Conservation (phyloP, 1,284 basidiomycete genomes). For the Trametes polyzona region DNA sequence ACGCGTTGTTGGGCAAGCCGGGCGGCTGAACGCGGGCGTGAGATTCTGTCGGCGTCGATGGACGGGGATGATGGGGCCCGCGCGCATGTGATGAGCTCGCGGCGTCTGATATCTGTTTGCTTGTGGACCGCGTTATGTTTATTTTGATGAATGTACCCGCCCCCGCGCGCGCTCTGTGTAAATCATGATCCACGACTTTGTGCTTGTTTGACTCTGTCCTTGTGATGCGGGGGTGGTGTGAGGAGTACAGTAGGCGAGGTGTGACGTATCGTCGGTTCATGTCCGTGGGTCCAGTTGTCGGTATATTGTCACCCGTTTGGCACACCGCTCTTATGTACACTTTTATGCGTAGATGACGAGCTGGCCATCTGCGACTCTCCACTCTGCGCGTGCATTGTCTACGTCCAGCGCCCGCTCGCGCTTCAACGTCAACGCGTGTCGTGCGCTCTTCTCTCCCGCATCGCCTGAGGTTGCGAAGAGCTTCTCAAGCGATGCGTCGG, state of each 20-base stretch:
- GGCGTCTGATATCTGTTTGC: too few species aligned
- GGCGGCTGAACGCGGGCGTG: constrained; percentile 38
- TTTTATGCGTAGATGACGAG: constrained; percentile 46
- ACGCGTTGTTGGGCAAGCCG: constrained; percentile 71
- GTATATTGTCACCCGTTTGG: too few species aligned
- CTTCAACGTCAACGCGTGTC: constrained; percentile 51
- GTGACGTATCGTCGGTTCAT: too few species aligned
- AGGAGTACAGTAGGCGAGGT: too few species aligned
- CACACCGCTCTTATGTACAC: too few species aligned
- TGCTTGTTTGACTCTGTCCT: too few species aligned
- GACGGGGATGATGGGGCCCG: too few species aligned
- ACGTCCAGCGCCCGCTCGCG: constrained; percentile 60
- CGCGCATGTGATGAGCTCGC: too few species aligned
- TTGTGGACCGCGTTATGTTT: constrained; percentile 2
- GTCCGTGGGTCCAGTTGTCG: too few species aligned
- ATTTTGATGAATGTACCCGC: not conserved
- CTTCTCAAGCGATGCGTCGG: constrained; percentile 51
- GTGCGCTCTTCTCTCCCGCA: constrained; percentile 4
- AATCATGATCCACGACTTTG: too few species aligned
- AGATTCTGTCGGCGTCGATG: not conserved
- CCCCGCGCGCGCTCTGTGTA: not conserved
- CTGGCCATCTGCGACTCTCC: constrained; percentile 55
- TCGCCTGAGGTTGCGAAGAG: not conserved
- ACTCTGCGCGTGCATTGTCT: constrained; percentile 63
- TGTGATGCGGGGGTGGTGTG: too few species aligned